These are phyloP conservation scores for Ustilago crameri DNA, from an alignment of 1,284 basidiomycete species.

Conservation along the genomic window DNA sequence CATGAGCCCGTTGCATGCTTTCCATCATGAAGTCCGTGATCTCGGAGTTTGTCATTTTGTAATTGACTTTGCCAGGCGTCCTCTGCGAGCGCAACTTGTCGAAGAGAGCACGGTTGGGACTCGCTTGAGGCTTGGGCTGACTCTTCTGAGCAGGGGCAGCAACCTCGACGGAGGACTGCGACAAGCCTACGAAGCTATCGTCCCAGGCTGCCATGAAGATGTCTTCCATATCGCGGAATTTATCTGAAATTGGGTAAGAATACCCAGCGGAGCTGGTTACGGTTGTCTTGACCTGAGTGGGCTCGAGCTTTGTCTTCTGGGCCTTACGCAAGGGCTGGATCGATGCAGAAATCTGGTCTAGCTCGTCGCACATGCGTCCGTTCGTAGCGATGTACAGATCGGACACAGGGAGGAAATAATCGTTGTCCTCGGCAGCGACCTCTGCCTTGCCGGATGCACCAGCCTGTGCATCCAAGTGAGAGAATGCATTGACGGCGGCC, in stretches of 20 bases:
- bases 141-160: background rate
- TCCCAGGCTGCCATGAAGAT: constrained; percentile 39
- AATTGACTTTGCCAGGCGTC: background rate
- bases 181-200: constrained; percentile 22
- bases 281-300: constrained; percentile 14
- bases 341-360: background rate
- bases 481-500: constrained; percentile 28
- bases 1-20: constrained; percentile 13
- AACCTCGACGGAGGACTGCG: background rate
- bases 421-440: constrained; percentile 1
- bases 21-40: constrained; percentile 32
- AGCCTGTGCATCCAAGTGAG: background rate
- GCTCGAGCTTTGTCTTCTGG: constrained; percentile 7
- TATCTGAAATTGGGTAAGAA: constrained; percentile 27
- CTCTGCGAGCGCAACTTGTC: constrained; percentile 23
- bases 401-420: constrained; percentile 42
- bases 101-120: constrained; percentile 19
- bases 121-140: constrained; percentile 4
- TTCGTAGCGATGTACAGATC: constrained; percentile 37
- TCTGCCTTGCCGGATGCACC: background rate
- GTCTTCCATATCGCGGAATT: constrained; percentile 33
- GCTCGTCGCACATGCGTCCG: constrained; percentile 18
- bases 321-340: background rate
- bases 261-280: constrained; percentile 10
- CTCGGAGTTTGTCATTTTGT: constrained; percentile 2